Conservation (phyloP, 1,284 basidiomycete species). For the Hortiboletus rubellus region DNA sequence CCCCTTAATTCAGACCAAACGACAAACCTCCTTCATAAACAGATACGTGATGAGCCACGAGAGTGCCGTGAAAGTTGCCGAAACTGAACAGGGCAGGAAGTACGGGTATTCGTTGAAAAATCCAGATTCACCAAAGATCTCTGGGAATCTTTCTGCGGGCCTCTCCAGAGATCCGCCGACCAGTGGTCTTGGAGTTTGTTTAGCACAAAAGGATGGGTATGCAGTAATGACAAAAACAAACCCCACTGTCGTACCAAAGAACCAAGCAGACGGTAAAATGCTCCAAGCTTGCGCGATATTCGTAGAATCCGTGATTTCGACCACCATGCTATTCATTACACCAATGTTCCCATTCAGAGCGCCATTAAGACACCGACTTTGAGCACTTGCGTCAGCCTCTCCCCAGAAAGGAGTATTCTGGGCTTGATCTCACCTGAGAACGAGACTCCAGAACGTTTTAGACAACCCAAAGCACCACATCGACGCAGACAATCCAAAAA, state of each 20-base stretch:
- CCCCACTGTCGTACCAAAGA: conserved; percentile 45
- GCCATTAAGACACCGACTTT: conserved; percentile 39
- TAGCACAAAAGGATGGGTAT: neutral
- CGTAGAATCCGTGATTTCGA: conserved; percentile 39
- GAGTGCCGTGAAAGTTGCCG: conserved; percentile 48
- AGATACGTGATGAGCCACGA: conserved; percentile 47
- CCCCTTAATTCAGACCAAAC: neutral
- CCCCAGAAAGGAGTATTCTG: neutral
- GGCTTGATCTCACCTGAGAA: conserved; percentile 45
- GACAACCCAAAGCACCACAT: conserved; percentile 67
- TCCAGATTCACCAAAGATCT: conserved; percentile 44
- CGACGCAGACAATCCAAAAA: conserved; percentile 56
- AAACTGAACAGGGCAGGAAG: conserved; percentile 61
- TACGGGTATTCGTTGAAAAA: conserved; percentile 66
- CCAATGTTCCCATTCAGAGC: conserved; percentile 50
- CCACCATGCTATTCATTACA: conserved; percentile 42
- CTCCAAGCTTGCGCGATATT: conserved; percentile 40
- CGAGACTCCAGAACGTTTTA: conserved; percentile 54
- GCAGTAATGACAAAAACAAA: conserved; percentile 20
- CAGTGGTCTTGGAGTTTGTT: conserved; percentile 45
- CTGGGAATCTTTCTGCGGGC: conserved; percentile 59
- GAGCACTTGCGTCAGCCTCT: neutral
- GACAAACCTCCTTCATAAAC: conserved; percentile 58
- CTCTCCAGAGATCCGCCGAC: conserved; percentile 61
- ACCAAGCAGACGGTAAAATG: conserved; percentile 48